phyloP scores from a whole-genome alignment of 495 filamentous ascomycete species.

The Penicillium turbatum region DNA sequence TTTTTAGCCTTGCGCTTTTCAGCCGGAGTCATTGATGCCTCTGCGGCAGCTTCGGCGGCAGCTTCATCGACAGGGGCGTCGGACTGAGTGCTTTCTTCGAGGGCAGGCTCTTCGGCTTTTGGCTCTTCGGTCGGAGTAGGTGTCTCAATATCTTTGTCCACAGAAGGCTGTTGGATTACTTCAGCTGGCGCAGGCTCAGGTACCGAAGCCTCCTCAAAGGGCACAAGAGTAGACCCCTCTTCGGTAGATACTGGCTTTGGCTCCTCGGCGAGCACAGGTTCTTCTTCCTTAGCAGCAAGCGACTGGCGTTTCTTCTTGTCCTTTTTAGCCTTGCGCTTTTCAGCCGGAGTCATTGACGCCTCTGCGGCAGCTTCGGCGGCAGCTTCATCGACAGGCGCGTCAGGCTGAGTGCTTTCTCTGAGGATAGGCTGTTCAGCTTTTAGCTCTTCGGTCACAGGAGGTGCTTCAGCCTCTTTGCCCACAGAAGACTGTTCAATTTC shows the following conservation, averaged over 20 bases:
- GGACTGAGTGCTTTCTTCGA: conserved; percentile 3
- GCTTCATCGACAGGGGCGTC: conserved; percentile 1
- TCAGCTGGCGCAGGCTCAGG: too few species aligned
- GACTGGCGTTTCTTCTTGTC: conserved; percentile 5
- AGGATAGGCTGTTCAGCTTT: conserved; percentile 1
- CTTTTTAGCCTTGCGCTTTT: conserved; percentile 45
- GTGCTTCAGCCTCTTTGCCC: not conserved
- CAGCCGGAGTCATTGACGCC: conserved; percentile 12
- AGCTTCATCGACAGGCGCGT: not conserved
- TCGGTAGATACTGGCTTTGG: not conserved
- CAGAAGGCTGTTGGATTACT: too few species aligned
- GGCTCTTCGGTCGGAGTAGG: too few species aligned
- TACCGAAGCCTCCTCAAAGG: too few species aligned
- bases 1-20: conserved; percentile 45
- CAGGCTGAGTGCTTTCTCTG: conserved; percentile 4
- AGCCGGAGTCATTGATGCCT: conserved; percentile 12
- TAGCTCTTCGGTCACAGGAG: not conserved
- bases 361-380: conserved; percentile 4
- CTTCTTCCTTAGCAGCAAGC: not conserved
- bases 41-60: conserved; percentile 2
- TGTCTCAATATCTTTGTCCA: too few species aligned
- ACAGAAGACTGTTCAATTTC: not conserved
- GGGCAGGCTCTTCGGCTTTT: not conserved
- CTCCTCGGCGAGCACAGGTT: not conserved
- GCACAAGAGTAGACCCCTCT: not conserved